Conservation (phyloP, 306 rosid genomes). For the Mimosa bimucronata region DNA sequence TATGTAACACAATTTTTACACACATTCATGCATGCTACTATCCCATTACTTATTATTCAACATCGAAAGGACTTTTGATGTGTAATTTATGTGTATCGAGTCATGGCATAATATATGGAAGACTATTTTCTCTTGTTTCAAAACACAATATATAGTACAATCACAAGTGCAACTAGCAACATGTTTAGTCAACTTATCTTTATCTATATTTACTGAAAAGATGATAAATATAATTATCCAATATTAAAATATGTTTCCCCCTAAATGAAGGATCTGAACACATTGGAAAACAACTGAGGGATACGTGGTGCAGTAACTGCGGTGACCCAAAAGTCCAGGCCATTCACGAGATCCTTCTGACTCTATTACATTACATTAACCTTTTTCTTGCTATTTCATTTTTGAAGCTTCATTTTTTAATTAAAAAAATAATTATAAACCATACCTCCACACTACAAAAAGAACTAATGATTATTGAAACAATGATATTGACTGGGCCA, state of each 20-base stretch:
- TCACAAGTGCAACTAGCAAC: too few relatives aligned
- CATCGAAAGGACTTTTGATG: too few relatives aligned
- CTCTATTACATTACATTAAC: background rate
- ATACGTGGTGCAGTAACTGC: constrained; percentile 44
- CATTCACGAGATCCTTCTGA: constrained; percentile 56
- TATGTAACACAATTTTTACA: too few relatives aligned
- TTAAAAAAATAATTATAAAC: too few relatives aligned
- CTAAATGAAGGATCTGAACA: background rate
- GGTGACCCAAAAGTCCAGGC: constrained; percentile 41
- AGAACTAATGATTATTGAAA: background rate
- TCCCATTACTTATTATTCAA: too few relatives aligned
- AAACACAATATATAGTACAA: too few relatives aligned
- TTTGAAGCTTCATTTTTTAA: background rate
- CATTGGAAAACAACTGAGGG: background rate
- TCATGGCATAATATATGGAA: too few relatives aligned
- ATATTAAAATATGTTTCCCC: background rate
- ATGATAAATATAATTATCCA: background rate
- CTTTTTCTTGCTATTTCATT: background rate
- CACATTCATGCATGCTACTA: too few relatives aligned
- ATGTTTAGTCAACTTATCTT: too few relatives aligned
- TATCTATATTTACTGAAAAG: too few relatives aligned
- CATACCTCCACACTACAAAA: background rate
- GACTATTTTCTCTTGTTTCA: too few relatives aligned
- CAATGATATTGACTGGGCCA: background rate
- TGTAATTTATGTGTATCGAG: too few relatives aligned